These are phyloP conservation scores for Paxillus involutus DNA, from an alignment of 768 basidiomycete species.

Conservation along the genomic window DNA sequence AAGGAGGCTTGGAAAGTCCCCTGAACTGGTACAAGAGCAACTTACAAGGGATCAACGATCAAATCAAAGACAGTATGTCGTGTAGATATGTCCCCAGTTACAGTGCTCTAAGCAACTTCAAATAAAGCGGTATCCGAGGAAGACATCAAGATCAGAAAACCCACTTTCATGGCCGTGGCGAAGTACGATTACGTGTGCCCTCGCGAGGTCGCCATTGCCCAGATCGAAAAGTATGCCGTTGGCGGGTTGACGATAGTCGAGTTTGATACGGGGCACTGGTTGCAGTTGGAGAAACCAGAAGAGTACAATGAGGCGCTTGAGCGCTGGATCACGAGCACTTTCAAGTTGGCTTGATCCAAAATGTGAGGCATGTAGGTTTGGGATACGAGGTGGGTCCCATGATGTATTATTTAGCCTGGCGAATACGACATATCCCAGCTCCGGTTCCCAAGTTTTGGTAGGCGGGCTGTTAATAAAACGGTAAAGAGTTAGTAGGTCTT, in stretches of 20 bases:
- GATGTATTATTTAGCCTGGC: neutral
- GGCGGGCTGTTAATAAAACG: too few relatives aligned
- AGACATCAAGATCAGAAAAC: constrained; percentile 30
- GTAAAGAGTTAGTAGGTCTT: too few relatives aligned
- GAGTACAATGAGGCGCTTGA: constrained; percentile 36
- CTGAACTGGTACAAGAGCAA: constrained; percentile 39
- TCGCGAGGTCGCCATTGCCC: constrained; percentile 19
- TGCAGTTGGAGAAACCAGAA: constrained; percentile 32
- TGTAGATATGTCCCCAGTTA: neutral
- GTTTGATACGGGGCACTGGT: constrained; percentile 41
- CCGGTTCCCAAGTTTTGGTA: too few relatives aligned
- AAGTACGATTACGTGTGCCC: constrained; percentile 35
- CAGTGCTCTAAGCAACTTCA: neutral
- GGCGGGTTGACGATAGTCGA: constrained; percentile 30
- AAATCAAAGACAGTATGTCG: constrained; percentile 29
- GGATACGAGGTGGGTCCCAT: neutral
- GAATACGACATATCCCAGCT: neutral
- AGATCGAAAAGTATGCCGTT: constrained; percentile 27
- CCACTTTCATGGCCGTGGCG: constrained; percentile 38
- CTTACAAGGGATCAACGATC: constrained; percentile 26
- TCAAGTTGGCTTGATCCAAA: constrained; percentile 7
- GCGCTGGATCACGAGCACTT: constrained; percentile 29
- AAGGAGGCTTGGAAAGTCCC: constrained; percentile 33
- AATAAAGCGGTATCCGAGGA: constrained; percentile 22
- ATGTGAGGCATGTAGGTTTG: neutral